These are phyloP conservation scores for Pyronema omphalodes DNA, from an alignment of 495 filamentous ascomycete species.

Conservation along the genomic window DNA sequence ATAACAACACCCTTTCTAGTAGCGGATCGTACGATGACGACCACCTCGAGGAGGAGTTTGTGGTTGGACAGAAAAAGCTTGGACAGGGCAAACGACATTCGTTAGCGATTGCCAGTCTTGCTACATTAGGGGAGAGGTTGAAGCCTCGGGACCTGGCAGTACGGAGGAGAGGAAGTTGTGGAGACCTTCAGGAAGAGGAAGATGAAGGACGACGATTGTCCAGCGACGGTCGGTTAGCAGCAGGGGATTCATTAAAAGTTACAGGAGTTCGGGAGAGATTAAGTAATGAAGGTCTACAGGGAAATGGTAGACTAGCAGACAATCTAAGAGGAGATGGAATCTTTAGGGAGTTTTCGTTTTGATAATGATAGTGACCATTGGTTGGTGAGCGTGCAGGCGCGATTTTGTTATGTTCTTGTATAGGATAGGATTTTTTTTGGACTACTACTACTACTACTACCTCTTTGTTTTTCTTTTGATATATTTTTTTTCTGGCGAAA, in stretches of 20 bases:
- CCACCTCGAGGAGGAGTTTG: slow-evolving; percentile 10
- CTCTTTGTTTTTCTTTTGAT: too few species aligned
- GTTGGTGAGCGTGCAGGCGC: too few species aligned
- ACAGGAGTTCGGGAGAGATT: too few species aligned
- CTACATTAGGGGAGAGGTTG: slow-evolving; percentile 1
- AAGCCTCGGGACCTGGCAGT: slow-evolving; percentile 3
- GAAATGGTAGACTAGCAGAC: background rate
- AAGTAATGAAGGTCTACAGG: background rate
- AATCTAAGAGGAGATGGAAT: slow-evolving; percentile 10
- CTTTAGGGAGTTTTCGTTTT: slow-evolving; percentile 20
- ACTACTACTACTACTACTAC: too few species aligned
- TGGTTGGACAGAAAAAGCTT: background rate
- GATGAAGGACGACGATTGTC: background rate
- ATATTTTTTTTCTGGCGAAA: too few species aligned
- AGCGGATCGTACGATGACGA: background rate
- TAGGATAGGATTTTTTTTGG: too few species aligned
- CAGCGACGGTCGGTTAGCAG: slow-evolving; percentile 4
- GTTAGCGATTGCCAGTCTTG: slow-evolving; percentile 12
- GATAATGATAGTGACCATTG: background rate
- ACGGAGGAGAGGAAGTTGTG: slow-evolving; percentile 9
- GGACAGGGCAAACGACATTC: slow-evolving; percentile 16
- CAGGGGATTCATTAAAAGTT: background rate
- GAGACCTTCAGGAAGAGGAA: slow-evolving; percentile 4
- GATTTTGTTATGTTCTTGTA: too few species aligned
- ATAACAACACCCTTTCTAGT: slow-evolving; percentile 3